These are phyloP conservation scores for California macrophylla DNA, from an alignment of 441 rosid species.

Conservation along the genomic window DNA sequence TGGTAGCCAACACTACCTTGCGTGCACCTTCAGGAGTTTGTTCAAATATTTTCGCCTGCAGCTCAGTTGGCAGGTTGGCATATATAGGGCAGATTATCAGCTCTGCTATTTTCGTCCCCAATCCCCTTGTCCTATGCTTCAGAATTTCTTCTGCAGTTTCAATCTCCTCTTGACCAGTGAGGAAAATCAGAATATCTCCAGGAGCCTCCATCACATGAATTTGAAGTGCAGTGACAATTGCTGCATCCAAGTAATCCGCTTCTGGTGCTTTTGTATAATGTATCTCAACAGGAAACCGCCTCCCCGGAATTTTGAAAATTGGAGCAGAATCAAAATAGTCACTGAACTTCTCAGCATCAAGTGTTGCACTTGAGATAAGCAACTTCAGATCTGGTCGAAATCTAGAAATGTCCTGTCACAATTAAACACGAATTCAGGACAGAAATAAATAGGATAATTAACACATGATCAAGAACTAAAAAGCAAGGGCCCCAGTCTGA, in stretches of 20 bases:
- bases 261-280: conserved; percentile 86
- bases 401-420: conserved; percentile 65
- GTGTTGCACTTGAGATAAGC: conserved; percentile 96
- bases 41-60: conserved; percentile 91
- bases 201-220: conserved; percentile 72
- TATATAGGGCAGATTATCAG: conserved; percentile 88
- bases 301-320: conserved; percentile 88
- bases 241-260: conserved; percentile 93
- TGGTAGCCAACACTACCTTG: conserved; percentile 89
- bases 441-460: not conserved
- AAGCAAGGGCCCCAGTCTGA: conserved; percentile 6
- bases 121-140: conserved; percentile 76
- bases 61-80: conserved; percentile 92
- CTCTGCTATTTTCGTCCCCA: conserved; percentile 87
- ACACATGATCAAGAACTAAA: not conserved
- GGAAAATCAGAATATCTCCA: conserved; percentile 85
- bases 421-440: conserved; percentile 12
- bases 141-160: conserved; percentile 92
- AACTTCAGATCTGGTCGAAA: conserved; percentile 84
- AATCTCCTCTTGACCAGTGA: conserved; percentile 96
- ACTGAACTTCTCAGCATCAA: conserved; percentile 94
- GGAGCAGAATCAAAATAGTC: conserved; percentile 93
- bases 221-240: conserved; percentile 74
- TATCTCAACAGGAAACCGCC: conserved; percentile 92
- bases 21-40: conserved; percentile 94